Evolutionary conservation across 23 red algal species (phyloP).

Genomic region (Porphyridium purpureum): DNA sequence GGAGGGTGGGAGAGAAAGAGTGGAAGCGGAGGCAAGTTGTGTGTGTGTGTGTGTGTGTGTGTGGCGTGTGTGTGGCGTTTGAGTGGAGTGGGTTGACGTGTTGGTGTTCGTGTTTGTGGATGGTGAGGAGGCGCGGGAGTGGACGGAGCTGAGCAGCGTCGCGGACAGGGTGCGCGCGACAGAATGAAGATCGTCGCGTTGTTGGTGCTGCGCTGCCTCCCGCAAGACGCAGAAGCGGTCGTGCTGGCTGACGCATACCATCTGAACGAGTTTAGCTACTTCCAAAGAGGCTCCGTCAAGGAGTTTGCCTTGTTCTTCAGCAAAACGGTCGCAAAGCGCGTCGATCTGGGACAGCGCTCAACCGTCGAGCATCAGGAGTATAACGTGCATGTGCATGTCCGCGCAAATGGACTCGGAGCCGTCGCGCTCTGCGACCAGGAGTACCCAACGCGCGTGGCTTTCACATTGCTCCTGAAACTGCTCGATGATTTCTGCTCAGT

Average conservation of each 20-base stretch:
- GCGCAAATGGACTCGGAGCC: conserved; percentile 42
- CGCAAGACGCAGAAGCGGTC: conserved; percentile 34
- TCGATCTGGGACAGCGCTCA: conserved; percentile 56
- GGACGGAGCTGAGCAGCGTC: background rate
- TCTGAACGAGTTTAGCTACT: conserved; percentile 83
- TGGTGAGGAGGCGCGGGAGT: background rate
- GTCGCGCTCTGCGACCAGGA: conserved; percentile 86
- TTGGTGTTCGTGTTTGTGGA: background rate
- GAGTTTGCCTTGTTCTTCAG: conserved; percentile 85
- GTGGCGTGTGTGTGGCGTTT: background rate
- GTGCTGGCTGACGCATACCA: conserved; percentile 57
- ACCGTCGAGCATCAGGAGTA: conserved; percentile 85
- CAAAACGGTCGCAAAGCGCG: conserved; percentile 75
- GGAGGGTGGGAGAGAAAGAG: background rate
- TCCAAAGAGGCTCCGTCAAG: conserved; percentile 77
- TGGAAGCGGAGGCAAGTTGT: background rate
- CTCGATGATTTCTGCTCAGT: conserved; percentile 63
- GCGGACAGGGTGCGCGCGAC: background rate
- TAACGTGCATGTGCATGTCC: conserved; percentile 58
- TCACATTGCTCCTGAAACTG: conserved; percentile 81
- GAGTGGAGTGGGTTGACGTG: background rate
- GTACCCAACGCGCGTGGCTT: conserved; percentile 95
- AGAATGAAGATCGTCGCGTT: conserved; percentile 78
- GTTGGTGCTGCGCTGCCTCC: conserved; percentile 37
- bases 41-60: background rate